Base-by-base conservation (phyloP, 192 early-diverging fungal genomes). In the Backusella tarrabulga region DNA sequence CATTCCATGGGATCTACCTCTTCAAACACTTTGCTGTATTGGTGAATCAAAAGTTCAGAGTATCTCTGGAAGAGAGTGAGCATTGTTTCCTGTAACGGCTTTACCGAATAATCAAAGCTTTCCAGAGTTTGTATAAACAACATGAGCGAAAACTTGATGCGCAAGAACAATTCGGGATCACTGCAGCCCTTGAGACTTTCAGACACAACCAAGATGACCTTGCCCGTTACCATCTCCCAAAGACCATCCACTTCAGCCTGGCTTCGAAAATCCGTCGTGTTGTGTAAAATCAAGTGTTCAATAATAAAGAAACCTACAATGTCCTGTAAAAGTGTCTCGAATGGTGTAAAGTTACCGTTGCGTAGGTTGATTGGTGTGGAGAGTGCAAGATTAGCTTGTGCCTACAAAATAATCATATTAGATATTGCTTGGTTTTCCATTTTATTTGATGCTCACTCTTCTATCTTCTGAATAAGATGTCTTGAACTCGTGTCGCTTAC, bases 281-380 rank as follows among this genome's bases (percentile, higher is more conserved):
- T 93, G 71, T 93, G 91, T 42, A 97, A 76, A 68, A 99, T 92
- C 36, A 91, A 88, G 46, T 95, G 91, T 77, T 99, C 98, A 3
- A 99, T 92, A 34, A 98, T 91, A 79, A 99, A 99, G 74, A 99
- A 99, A 17, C 98, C 98, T 14, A 95, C 91, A 72, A 98, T 91
- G 44, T 99, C 96, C 71, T 95, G 89, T 44, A 99, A 83, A 56
- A 95, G 90, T 5, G 85, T 84, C 56, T 91, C 88, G 71, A 97
- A 94, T 21, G 83, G 86, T 68, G 85, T 76, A 63, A 95, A 74
- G 79, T 90, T 86, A 41, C 90, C 91, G 41, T 90, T 86, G 42
- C 87, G 86, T 75, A 97, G 78, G 7, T 87, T 89, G 74, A 97
- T 91, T 2, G 89, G 86, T 29, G 92, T 83, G 1, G 91, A 88